Percentiles rank a stretch among this genome's conserved stretches.
Conservation (phyloP, 495 filamentous ascomycete genomes). For the Bacidia rubella region DNA sequence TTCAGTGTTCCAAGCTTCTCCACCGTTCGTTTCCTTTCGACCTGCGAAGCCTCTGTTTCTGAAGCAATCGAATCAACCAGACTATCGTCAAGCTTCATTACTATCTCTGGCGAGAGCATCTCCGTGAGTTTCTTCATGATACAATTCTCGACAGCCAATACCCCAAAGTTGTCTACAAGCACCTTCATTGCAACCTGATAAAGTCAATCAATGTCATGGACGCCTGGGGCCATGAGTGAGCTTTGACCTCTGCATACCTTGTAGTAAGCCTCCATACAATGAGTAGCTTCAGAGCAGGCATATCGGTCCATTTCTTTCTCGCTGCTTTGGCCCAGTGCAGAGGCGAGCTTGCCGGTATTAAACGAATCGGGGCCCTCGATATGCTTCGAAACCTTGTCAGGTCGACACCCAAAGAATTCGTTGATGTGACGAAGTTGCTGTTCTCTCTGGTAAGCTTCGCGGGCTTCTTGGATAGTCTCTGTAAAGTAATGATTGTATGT, state of each 20-base stretch:
- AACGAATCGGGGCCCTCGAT: background rate
- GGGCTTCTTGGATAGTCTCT: constrained; percentile 14
- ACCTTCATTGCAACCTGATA: constrained; percentile 5
- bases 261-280: constrained; percentile 39
- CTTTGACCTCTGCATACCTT: constrained; percentile 27
- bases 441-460: background rate
- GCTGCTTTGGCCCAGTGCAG: constrained; percentile 3
- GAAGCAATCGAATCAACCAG: constrained; percentile 3
- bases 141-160: background rate
- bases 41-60: constrained; percentile 8
- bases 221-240: background rate
- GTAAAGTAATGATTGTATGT: constrained; percentile 23
- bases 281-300: constrained; percentile 32
- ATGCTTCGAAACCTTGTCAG: background rate
- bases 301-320: constrained; percentile 28
- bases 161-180: constrained; percentile 1
- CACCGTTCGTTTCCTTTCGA: constrained; percentile 3
- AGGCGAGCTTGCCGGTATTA: background rate
- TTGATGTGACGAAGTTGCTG: background rate
- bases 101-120: constrained; percentile 7
- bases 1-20: constrained; percentile 5
- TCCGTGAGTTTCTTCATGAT: constrained; percentile 4
- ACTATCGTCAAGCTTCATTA: constrained; percentile 9
- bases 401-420: constrained; percentile 4
- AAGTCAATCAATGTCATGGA: background rate